A percentile compares a stretch with the other conserved stretches of the same genome.
phyloP scores from a whole-genome alignment of 139 green algal species.

The Gonium pectorale region DNA sequence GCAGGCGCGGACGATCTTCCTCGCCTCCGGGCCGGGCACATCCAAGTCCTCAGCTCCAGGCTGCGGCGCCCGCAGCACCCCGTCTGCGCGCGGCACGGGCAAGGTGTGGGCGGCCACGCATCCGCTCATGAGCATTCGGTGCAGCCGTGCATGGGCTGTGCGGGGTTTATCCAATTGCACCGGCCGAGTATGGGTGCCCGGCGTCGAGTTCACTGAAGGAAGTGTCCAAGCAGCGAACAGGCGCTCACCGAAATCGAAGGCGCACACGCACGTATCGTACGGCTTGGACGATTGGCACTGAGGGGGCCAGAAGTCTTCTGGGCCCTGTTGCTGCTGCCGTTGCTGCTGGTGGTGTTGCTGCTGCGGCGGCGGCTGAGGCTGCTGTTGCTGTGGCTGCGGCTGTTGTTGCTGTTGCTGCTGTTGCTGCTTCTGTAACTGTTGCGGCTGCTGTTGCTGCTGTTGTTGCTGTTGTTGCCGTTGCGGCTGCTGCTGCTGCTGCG shows the following conservation, averaged over 20 bases:
- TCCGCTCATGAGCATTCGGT: neutral
- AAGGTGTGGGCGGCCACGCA: neutral
- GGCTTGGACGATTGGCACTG: neutral
- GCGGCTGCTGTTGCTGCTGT: too few relatives aligned
- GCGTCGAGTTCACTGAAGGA: neutral
- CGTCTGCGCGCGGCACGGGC: neutral
- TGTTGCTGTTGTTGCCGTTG: too few relatives aligned
- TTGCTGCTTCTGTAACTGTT: too few relatives aligned
- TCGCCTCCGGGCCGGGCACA: neutral
- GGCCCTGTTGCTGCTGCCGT: too few relatives aligned
- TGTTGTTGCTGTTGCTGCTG: too few relatives aligned
- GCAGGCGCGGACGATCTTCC: neutral
- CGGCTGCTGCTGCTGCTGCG: too few relatives aligned
- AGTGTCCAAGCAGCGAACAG: neutral
- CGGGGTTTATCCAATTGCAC: neutral
- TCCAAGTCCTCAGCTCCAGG: neutral
- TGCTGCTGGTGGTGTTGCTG: too few relatives aligned
- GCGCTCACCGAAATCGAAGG: slow-evolving; percentile 30
- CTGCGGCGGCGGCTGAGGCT: too few relatives aligned
- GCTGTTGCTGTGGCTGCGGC: too few relatives aligned
- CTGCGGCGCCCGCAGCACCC: slow-evolving; percentile 10
- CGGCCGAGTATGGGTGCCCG: neutral
- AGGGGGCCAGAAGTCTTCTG: too few relatives aligned
- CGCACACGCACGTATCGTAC: slow-evolving; percentile 2
- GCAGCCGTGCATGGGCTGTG: neutral